These are phyloP conservation scores for Phtheirospermum japonicum DNA, from an alignment of 257 asterid species.

Conservation along the genomic window DNA sequence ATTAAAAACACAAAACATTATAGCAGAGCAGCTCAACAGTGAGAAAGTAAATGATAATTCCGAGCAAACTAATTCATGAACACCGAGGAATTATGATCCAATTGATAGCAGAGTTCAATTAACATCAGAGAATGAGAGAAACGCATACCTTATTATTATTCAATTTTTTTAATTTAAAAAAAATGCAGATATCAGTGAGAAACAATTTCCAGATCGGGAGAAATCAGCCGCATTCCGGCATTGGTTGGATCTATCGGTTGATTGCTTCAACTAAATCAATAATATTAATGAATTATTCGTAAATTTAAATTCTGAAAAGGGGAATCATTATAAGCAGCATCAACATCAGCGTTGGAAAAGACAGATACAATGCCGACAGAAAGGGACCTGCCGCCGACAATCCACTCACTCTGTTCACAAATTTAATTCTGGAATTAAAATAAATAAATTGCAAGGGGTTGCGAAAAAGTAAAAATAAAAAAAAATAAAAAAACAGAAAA, in stretches of 20 bases:
- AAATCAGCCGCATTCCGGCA: constrained; percentile 23
- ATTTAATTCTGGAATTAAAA: constrained; percentile 26
- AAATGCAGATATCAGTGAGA: constrained; percentile 25
- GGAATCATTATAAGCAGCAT: constrained; percentile 25
- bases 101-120: constrained; percentile 10
- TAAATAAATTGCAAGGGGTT: too few species aligned
- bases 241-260: constrained; percentile 7
- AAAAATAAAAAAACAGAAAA: constrained; percentile 2
- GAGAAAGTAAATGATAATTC: constrained; percentile 11
- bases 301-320: not conserved
- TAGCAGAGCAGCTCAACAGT: constrained; percentile 11
- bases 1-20: not conserved
- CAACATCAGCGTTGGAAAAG: constrained; percentile 21
- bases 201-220: constrained; percentile 28
- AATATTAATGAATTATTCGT: too few species aligned
- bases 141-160: too few species aligned
- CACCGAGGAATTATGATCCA: constrained; percentile 2
- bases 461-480: too few species aligned
- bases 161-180: too few species aligned
- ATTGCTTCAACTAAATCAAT: too few species aligned
- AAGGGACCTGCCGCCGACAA: constrained; percentile 56
- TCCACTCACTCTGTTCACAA: constrained; percentile 26
- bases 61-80: constrained; percentile 1
- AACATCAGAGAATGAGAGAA: constrained; percentile 10
- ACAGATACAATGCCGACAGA: constrained; percentile 43